Percentiles rank a stretch among this genome's conserved stretches.
Evolutionary conservation across 148 eudicot species (phyloP).

Genomic region (Rhododendron griersonianum): DNA sequence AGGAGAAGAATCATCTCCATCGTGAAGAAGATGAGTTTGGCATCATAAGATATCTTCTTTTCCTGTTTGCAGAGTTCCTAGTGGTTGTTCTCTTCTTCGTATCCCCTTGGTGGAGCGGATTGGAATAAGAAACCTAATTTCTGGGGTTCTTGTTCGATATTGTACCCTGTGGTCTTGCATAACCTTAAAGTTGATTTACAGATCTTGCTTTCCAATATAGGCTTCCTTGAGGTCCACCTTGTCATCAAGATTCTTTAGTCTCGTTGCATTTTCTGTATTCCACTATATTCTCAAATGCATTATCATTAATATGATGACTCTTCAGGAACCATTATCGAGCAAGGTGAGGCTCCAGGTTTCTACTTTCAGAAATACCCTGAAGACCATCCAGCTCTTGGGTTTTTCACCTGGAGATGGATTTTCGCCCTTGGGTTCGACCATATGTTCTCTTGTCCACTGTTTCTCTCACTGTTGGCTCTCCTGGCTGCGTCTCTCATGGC

Average conservation of each 20-base stretch:
- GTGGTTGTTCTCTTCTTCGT: not conserved
- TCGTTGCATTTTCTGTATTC: not conserved
- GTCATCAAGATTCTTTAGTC: not conserved
- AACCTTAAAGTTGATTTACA: not conserved
- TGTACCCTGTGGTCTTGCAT: not conserved
- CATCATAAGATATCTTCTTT: not conserved
- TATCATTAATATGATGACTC: not conserved
- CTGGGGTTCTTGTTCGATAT: not conserved
- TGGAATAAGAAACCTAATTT: not conserved
- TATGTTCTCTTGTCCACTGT: conserved; percentile 91
- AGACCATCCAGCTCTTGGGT: conserved; percentile 81
- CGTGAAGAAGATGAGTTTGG: not conserved
- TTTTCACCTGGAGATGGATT: conserved; percentile 92
- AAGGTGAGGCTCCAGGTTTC: conserved; percentile 86
- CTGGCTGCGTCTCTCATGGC: conserved; percentile 92
- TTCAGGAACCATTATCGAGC: conserved; percentile 85
- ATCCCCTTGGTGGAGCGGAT: not conserved
- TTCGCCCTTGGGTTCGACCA: conserved; percentile 82
- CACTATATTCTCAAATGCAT: not conserved
- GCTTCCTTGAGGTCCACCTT: not conserved
- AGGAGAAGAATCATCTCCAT: not conserved
- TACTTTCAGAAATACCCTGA: conserved; percentile 79
- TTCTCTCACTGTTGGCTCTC: conserved; percentile 61
- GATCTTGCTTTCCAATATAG: not conserved
- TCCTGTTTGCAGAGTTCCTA: not conserved